Base-by-base conservation (phyloP, 2,329 filamentous ascomycete species). In the Endocalyx cinctus region DNA sequence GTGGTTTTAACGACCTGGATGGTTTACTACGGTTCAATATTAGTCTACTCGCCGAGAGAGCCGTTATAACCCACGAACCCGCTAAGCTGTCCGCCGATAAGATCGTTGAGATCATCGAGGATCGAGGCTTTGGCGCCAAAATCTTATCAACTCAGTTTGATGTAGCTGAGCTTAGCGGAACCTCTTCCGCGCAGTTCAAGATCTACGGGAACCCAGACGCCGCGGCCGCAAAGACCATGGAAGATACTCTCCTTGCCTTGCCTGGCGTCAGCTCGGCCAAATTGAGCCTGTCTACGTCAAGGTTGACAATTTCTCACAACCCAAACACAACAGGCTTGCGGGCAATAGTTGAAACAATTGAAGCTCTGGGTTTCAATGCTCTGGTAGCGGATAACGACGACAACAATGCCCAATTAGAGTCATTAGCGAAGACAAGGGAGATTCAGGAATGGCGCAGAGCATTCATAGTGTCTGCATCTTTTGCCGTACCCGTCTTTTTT, bases 401-500 rank as follows among this genome's bases (percentile, higher is more conserved):
- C 63, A 97, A 94, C 58, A 94, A 94, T 53, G 90, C 92, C 1
- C 92, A 98, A 57, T 74, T 98, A 3, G 88, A 97, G 59, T 97
- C 92, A 2, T 72, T 98, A 3, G 85, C 92, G 7, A 98, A 98
- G 64, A 97, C 92, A 0, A 86, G 87, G 48, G 92, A 98, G 60
- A 95, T 98, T 42, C 85, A 84, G 43, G 88, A 95, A 60, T 98
- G 92, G 92, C 79, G 77, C 41, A 76, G 70, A 18, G 87, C 88
- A 0, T 94, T 97, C 61, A 71, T 74, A 42, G 72, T 83, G 6
- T 95, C 88, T 0, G 52, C 87, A 4, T 70, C 72, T 4, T 97
- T 97, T 55, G 88, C 89, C 4, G 64, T 97, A 6, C 92, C 92
- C 0, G 90, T 98, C 20, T 87, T 97, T 53, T 56, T 95, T 32